These are phyloP conservation scores for Rhododendron ovatum DNA, from an alignment of 148 eudicot genomes.

Conservation along the genomic window DNA sequence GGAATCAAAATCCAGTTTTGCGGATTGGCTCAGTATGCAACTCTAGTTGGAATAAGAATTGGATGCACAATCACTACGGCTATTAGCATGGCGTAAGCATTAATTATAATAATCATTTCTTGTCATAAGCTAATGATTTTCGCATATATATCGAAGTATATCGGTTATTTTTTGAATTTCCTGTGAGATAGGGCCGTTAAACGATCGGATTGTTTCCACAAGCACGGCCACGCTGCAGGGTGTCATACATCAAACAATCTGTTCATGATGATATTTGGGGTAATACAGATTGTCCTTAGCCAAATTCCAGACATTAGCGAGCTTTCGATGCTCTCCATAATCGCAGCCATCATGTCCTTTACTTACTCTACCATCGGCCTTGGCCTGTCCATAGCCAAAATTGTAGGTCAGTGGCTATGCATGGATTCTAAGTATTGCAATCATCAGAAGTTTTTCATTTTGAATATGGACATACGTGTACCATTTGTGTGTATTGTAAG, in stretches of 20 bases:
- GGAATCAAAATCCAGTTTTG: constrained; percentile 38
- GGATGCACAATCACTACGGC: constrained; percentile 65
- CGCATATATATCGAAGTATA: background rate
- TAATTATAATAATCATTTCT: background rate
- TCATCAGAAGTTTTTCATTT: background rate
- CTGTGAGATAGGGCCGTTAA: constrained; percentile 44
- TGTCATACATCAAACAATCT: constrained; percentile 40
- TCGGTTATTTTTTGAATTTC: background rate
- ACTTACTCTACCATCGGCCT: constrained; percentile 63
- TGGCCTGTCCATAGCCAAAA: constrained; percentile 55
- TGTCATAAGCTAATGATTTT: background rate
- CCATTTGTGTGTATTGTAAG: background rate
- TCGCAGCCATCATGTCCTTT: constrained; percentile 67
- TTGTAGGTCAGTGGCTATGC: constrained; percentile 28
- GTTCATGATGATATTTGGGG: constrained; percentile 46
- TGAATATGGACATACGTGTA: background rate
- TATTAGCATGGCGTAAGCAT: constrained; percentile 58
- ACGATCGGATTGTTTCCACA: constrained; percentile 59
- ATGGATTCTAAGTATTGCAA: background rate
- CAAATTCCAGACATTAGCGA: constrained; percentile 65
- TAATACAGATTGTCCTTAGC: constrained; percentile 39
- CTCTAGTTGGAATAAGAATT: constrained; percentile 47
- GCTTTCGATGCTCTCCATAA: constrained; percentile 50
- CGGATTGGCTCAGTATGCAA: constrained; percentile 48
- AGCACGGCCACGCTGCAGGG: constrained; percentile 34